A percentile compares a stretch with the other conserved stretches of the same genome.
These are phyloP conservation scores for Fusarium bactridioides DNA, from an alignment of 2,329 filamentous ascomycete genomes.

Conservation along the genomic window DNA sequence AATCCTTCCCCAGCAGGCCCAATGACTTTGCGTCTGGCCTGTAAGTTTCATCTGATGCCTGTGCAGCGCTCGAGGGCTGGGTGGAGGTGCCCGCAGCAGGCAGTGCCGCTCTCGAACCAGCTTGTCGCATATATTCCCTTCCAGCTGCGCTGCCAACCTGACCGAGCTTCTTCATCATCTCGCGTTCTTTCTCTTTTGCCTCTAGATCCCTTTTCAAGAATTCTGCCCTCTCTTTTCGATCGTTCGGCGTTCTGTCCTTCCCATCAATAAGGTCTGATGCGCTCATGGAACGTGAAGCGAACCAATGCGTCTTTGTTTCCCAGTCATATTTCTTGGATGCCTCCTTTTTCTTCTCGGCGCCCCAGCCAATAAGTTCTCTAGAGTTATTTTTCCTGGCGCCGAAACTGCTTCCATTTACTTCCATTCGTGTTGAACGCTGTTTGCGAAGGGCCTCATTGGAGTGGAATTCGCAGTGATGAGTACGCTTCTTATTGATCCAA, in stretches of 20 bases:
- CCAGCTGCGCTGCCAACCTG: constrained; percentile 71
- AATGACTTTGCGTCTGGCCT: constrained; percentile 54
- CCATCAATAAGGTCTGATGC: constrained; percentile 72
- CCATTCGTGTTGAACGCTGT: constrained; percentile 70
- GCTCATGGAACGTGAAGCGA: constrained; percentile 58
- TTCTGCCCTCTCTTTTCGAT: constrained; percentile 70
- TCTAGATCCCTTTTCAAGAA: constrained; percentile 70
- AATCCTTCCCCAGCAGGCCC: constrained; percentile 46
- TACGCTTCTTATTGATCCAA: constrained; percentile 90
- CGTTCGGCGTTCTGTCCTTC: constrained; percentile 63
- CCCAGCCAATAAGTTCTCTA: constrained; percentile 35
- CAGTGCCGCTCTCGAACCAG: constrained; percentile 32
- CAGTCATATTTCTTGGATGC: constrained; percentile 59
- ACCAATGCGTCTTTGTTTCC: constrained; percentile 65
- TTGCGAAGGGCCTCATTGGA: constrained; percentile 82
- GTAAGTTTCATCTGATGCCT: constrained; percentile 39
- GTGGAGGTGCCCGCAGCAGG: constrained; percentile 18
- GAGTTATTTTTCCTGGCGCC: constrained; percentile 45
- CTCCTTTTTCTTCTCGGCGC: constrained; percentile 26
- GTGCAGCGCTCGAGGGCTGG: constrained; percentile 29
- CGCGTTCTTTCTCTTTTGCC: constrained; percentile 74
- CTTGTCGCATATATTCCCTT: constrained; percentile 71
- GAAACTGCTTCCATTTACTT: constrained; percentile 76
- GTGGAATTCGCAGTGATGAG: constrained; percentile 92
- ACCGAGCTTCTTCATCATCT: constrained; percentile 74